Conservation (phyloP, 73 alveolate genomes). For the Paramecium caudatum region DNA sequence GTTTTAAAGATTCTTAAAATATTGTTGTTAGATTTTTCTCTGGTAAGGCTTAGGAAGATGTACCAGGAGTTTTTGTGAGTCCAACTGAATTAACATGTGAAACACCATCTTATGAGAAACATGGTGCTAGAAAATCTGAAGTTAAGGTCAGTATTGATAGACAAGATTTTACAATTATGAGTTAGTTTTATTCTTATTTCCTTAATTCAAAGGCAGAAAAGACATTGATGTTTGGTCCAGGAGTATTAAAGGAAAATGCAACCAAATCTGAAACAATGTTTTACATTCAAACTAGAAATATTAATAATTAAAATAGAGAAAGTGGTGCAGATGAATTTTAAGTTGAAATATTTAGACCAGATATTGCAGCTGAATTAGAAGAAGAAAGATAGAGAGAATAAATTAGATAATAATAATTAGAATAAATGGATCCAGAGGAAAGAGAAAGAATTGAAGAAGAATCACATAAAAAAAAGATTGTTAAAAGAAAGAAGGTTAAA, state of each 20-base stretch:
- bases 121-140: conserved; percentile 98
- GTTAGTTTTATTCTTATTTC: conserved; percentile 94
- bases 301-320: conserved; percentile 95
- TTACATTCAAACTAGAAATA: conserved; percentile 96
- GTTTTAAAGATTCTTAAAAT: conserved; percentile 87
- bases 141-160: conserved; percentile 94
- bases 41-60: conserved; percentile 93
- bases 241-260: conserved; percentile 95
- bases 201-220: conserved; percentile 98
- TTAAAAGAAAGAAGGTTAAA: conserved; percentile 27
- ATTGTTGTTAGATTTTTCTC: conserved; percentile 93
- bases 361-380: conserved; percentile 12
- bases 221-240: conserved; percentile 99
- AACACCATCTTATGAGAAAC: conserved; percentile 96
- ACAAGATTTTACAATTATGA: conserved; percentile 97
- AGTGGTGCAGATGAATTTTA: conserved; percentile 98
- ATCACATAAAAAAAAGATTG: not conserved
- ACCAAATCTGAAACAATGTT: conserved; percentile 90
- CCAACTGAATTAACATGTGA: conserved; percentile 95
- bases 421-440: conserved; percentile 43
- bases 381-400: conserved; percentile 67
- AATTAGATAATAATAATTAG: conserved; percentile 11
- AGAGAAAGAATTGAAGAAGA: conserved; percentile 46
- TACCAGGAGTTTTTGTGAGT: conserved; percentile 89
- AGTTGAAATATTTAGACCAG: conserved; percentile 85